phyloP scores from a whole-genome alignment of 23 red algal species.

The Gracilaria caudata region DNA sequence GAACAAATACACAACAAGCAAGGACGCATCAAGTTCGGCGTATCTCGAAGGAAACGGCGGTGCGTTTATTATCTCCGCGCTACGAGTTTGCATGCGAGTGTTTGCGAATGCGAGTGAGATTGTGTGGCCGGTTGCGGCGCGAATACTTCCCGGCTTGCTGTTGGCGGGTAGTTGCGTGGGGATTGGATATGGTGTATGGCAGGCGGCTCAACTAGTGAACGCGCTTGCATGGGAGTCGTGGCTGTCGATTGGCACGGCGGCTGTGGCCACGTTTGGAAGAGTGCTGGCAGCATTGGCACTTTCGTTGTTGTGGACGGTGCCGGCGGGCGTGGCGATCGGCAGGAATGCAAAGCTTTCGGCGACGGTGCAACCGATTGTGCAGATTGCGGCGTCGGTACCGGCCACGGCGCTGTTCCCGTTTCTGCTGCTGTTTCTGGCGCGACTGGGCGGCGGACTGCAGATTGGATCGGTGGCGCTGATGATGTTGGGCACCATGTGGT shows the following conservation, averaged over 20 bases:
- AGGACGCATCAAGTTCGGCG: not conserved
- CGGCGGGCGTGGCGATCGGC: constrained; percentile 91
- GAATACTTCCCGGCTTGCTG: not conserved
- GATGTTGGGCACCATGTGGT: constrained; percentile 99
- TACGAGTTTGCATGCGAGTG: not conserved
- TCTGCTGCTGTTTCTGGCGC: constrained; percentile 83
- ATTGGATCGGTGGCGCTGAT: constrained; percentile 95
- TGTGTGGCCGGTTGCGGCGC: not conserved
- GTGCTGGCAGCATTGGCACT: constrained; percentile 82
- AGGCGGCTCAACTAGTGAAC: constrained; percentile 40
- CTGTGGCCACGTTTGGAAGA: constrained; percentile 75
- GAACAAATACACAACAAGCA: not conserved
- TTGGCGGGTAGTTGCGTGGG: constrained; percentile 4
- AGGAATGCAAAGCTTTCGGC: constrained; percentile 78
- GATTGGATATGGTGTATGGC: constrained; percentile 44
- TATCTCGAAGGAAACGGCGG: constrained; percentile 11
- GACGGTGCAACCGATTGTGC: constrained; percentile 90
- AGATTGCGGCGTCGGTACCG: constrained; percentile 98
- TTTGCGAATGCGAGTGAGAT: not conserved
- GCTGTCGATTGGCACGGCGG: constrained; percentile 70
- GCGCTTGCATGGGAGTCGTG: constrained; percentile 57
- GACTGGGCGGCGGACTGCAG: constrained; percentile 84
- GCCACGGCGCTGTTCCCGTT: constrained; percentile 98
- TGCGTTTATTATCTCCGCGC: not conserved
- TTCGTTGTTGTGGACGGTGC: constrained; percentile 94